Evolutionary conservation across 139 green algal genomes (phyloP), one percentile per base, ranked within the genome.

Genomic region (Chloropicon primus): DNA sequence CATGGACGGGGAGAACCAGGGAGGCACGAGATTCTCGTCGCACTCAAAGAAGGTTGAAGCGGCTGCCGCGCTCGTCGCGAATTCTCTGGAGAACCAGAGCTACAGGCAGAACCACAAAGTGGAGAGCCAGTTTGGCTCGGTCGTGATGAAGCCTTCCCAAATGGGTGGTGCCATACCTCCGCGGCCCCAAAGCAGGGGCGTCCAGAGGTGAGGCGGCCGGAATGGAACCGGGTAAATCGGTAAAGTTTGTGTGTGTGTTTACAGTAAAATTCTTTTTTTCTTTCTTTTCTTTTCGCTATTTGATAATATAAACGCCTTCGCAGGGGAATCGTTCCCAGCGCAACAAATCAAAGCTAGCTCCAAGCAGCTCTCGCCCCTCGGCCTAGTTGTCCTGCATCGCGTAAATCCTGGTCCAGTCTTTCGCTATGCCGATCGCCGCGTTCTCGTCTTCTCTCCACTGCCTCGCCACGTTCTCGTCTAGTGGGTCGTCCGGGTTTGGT

Each of bases 401-500:
- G 72, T 86, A 86, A 74, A 82, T 76, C 24, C 75, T 28, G 27
- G 86, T 90, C 86, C 83, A 88, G 76, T 90, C 83, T 72, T 81
- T 80, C 72, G 86, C 86, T 81, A 81, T 91, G 25, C 54, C 81
- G 74, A 99, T 89, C 22, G 95, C 95, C 28, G 90, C 89, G 5
- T 73, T 75, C 86, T 99, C 95, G 78, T 98, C 91, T 0, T 89
- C 86, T 80, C 97, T 98, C 95, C 95, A 99, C 76, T 98, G 90
- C 80, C 93, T 96, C 22, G 96, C 96, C n/a, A 99, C 83, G 53
- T 93, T 89, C 25, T 99, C 96, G 10, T 92, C 93, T 71, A 99
- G 84, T 0, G 96, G 96, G 86, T 99, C 96, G 54, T 99, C 96
- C 10, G 96, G 96, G 83, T 99, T 99, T 26, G 96, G 96, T 0